Evolutionary conservation across 108 stramenopile species (phyloP).

Genomic region (Heterococcus sp.): DNA sequence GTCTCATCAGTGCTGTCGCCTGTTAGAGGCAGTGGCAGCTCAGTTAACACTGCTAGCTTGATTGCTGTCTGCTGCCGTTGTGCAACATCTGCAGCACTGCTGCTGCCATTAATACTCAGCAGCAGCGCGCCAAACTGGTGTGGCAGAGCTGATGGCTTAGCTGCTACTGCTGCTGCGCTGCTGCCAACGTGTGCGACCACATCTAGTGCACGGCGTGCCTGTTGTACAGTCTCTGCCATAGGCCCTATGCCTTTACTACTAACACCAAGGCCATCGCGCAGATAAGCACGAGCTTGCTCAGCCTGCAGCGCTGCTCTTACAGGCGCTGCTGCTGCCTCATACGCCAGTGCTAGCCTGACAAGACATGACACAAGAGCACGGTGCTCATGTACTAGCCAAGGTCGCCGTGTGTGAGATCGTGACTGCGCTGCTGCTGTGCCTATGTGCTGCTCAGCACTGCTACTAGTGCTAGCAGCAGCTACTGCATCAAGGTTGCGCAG

Average conservation of each 20-base stretch:
- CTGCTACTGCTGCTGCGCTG: too few relatives aligned
- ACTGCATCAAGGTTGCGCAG: background rate
- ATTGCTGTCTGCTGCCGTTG: too few relatives aligned
- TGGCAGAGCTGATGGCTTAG: too few relatives aligned
- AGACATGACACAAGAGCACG: constrained; percentile 12
- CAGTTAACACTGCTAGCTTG: too few relatives aligned
- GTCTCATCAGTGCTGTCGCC: too few relatives aligned
- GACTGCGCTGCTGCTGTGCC: background rate
- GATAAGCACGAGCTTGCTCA: constrained; percentile 2
- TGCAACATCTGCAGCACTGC: too few relatives aligned
- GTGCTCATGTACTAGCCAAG: constrained; percentile 11
- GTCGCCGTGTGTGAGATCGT: background rate
- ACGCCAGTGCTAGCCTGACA: constrained; percentile 15
- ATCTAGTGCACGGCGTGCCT: background rate
- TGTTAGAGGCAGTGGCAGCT: too few relatives aligned
- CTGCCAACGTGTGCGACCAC: too few relatives aligned
- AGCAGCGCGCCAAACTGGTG: too few relatives aligned
- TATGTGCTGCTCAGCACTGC: background rate
- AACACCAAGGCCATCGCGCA: constrained; percentile 21
- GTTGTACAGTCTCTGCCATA: constrained; percentile 11
- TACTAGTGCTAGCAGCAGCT: background rate
- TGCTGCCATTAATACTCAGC: too few relatives aligned
- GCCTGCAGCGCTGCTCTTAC: background rate
- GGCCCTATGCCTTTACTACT: constrained; percentile 9
- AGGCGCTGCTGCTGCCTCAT: constrained; percentile 1